Conservation (phyloP, 306 rosid species). For the Quercus aquifolioides region DNA sequence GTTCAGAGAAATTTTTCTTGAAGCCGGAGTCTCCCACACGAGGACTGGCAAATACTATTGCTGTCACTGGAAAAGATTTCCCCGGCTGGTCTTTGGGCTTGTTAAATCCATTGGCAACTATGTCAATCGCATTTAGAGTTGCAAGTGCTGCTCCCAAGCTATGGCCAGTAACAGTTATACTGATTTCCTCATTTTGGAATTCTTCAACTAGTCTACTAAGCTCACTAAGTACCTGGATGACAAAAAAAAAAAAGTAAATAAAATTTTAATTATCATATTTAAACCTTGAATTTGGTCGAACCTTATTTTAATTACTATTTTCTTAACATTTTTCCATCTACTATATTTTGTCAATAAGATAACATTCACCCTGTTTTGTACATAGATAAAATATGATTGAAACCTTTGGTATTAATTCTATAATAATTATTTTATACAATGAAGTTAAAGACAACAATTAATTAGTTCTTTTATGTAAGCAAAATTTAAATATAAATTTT, state of each 20-base stretch:
- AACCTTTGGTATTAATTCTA: no score
- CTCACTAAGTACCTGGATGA: constrained; percentile 62
- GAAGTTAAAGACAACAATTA: no score
- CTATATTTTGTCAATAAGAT: no score
- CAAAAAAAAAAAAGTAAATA: neutral
- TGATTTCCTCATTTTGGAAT: constrained; percentile 69
- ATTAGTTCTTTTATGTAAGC: no score
- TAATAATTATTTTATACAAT: no score
- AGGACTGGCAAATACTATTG: constrained; percentile 68
- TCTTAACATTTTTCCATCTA: no score
- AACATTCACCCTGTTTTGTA: no score
- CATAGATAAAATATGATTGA: no score
- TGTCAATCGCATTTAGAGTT: constrained; percentile 71
- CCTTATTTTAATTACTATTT: no score
- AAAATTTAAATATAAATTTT: no score
- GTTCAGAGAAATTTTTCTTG: constrained; percentile 31
- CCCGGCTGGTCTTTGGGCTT: constrained; percentile 23
- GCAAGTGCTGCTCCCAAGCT: constrained; percentile 89
- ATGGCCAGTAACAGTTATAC: constrained; percentile 80
- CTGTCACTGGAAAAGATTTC: constrained; percentile 53
- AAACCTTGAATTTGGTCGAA: neutral
- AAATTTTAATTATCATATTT: no score
- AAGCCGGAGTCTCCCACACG: constrained; percentile 67
- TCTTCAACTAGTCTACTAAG: constrained; percentile 57
- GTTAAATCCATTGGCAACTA: constrained; percentile 59